Conservation (phyloP, 805 yeast species). For the Nakazawaea wyomingensis region DNA sequence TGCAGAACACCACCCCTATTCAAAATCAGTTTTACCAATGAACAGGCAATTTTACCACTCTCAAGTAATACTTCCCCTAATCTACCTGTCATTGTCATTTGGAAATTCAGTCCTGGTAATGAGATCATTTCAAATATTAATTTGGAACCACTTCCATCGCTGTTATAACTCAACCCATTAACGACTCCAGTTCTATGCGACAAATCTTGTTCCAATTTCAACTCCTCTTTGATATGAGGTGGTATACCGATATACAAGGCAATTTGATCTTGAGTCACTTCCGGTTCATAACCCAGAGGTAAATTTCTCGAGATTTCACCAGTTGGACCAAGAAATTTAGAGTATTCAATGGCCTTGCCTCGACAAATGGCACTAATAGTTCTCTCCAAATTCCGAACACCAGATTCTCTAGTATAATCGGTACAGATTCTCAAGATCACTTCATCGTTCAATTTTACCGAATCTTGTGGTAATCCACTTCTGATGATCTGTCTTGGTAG, state of each 20-base stretch:
- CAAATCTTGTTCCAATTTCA: constrained; percentile 37
- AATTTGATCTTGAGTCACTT: constrained; percentile 49
- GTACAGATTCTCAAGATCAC: constrained; percentile 60
- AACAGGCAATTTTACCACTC: constrained; percentile 72
- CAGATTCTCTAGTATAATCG: constrained; percentile 78
- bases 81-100: constrained; percentile 70
- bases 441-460: constrained; percentile 42
- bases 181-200: constrained; percentile 68
- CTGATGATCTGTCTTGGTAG: constrained; percentile 70
- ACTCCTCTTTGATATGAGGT: constrained; percentile 33
- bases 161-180: constrained; percentile 82
- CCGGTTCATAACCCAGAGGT: constrained; percentile 28
- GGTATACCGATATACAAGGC: constrained; percentile 64
- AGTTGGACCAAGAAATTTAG: constrained; percentile 25
- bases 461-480: constrained; percentile 51
- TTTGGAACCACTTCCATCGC: constrained; percentile 81
- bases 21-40: constrained; percentile 59
- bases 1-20: too few relatives aligned
- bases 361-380: constrained; percentile 73
- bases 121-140: constrained; percentile 74
- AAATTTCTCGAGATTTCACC: constrained; percentile 19
- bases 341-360: constrained; percentile 70
- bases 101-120: constrained; percentile 41
- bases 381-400: constrained; percentile 78
- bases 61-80: constrained; percentile 79